A percentile compares a stretch with the other conserved stretches of the same genome.
Conservation (phyloP, 73 alveolate genomes). For the Symbiodinium pilosum region DNA sequence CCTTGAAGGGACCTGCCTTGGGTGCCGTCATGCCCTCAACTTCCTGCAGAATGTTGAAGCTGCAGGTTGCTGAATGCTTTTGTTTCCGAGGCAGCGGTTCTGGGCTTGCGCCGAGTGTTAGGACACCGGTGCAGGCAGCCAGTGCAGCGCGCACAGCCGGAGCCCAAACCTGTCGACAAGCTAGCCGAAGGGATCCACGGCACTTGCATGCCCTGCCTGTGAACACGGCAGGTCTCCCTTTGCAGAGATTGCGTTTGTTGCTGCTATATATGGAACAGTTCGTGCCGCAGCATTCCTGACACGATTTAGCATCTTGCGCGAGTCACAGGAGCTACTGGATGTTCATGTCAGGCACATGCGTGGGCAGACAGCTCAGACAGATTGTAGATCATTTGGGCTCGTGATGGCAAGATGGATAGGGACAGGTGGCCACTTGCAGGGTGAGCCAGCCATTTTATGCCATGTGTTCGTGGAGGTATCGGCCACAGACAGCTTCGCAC, state of each 20-base stretch:
- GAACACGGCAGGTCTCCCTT: slow-evolving; percentile 48
- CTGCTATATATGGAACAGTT: slow-evolving; percentile 70
- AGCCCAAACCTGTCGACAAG: neutral
- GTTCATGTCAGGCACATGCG: neutral
- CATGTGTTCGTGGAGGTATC: slow-evolving; percentile 11
- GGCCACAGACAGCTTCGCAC: slow-evolving; percentile 70
- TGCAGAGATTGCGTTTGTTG: slow-evolving; percentile 79
- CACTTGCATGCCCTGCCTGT: neutral
- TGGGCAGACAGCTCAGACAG: neutral
- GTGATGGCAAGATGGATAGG: neutral
- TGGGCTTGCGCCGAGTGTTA: slow-evolving; percentile 62
- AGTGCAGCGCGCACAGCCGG: slow-evolving; percentile 71
- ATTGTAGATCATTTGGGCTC: too few relatives aligned
- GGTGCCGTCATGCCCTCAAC: neutral
- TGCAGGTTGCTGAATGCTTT: too few relatives aligned
- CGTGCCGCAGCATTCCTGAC: slow-evolving; percentile 42
- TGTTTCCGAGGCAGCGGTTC: neutral
- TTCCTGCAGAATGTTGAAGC: neutral
- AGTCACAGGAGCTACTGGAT: neutral
- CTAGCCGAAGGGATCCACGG: neutral
- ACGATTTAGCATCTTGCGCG: neutral
- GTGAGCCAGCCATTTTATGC: too few relatives aligned
- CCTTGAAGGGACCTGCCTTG: neutral
- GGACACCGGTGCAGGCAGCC: slow-evolving; percentile 88
- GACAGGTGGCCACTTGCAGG: neutral